Evolutionary conservation across 176 grass and related monocot species (phyloP), one percentile per base, ranked within the genome.

Genomic region (Pharus latifolius): DNA sequence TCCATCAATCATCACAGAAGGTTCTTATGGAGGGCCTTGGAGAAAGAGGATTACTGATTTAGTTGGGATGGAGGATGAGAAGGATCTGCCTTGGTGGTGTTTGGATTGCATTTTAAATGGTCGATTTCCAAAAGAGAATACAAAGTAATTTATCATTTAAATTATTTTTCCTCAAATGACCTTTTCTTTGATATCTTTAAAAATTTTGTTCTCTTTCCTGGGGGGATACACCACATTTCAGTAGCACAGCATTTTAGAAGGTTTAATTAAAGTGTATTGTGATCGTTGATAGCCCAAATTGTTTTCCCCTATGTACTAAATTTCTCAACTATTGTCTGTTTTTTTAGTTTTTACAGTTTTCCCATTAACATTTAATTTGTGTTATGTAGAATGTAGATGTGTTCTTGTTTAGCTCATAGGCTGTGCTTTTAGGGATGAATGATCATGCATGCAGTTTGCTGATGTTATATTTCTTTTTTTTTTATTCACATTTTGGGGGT

Each of bases 61-160:
- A 56, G 87, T 91, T 85, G 95, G 90, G 69, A 88, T 78, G 8
- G 90, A 99, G 76, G 79, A 87, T 69, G 95, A 87, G 7, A 87
- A 63, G 55, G 78, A 99, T 88, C 84, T 99, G 14, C 95, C 95
- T 27, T 85, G 95, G 90, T 99, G 95, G 95, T 91, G 90, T 67
- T 75, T 91, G 10, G 95, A 99, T 14, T 99, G 95, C 11, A 60
- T 85, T 33, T 57, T 81, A 9, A 81, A 88, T n/a, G 68, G 70
- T 45, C 79, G 84, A 65, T 94, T 83, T 84, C 81, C 84, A 75
- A 94, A 88, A 81, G 95, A 99, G 55, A 91, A 91, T 75, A 99
- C 90, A 27, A 99, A 99, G 95, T 99, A 94, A 86, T 32, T 78
- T 9, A 16, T 75, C 42, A 56, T 40, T 72, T 55, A 14, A 32